Conservation (phyloP, 108 stramenopile species). For the Nitzschia palea region DNA sequence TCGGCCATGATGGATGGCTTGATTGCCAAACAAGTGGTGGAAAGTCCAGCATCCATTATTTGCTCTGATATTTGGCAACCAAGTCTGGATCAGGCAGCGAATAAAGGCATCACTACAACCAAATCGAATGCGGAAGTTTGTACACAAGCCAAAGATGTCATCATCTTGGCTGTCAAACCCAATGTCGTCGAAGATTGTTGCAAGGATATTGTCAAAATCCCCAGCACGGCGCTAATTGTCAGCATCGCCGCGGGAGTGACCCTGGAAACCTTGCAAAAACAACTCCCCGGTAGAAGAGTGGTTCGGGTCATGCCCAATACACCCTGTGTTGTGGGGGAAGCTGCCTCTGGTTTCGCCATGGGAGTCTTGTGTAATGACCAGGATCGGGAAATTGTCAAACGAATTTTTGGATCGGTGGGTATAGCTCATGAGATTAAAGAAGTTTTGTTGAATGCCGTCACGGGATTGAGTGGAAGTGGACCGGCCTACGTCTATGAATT, state of each 20-base stretch:
- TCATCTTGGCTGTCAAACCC: slow-evolving; percentile 85
- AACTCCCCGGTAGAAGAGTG: slow-evolving; percentile 64
- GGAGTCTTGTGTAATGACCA: slow-evolving; percentile 65
- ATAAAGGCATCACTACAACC: slow-evolving; percentile 64
- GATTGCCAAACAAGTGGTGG: slow-evolving; percentile 47
- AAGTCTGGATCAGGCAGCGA: slow-evolving; percentile 45
- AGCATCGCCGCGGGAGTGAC: slow-evolving; percentile 91
- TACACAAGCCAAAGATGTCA: slow-evolving; percentile 49
- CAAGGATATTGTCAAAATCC: slow-evolving; percentile 47
- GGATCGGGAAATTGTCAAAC: slow-evolving; percentile 70
- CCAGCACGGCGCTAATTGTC: slow-evolving; percentile 58
- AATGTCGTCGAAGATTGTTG: slow-evolving; percentile 58
- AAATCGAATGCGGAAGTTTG: slow-evolving; percentile 63
- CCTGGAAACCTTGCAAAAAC: slow-evolving; percentile 58
- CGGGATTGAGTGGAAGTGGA: slow-evolving; percentile 92
- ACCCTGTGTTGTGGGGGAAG: slow-evolving; percentile 88
- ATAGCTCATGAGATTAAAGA: slow-evolving; percentile 80
- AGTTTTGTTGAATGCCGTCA: slow-evolving; percentile 83
- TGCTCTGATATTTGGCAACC: slow-evolving; percentile 70
- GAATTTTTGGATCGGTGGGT: slow-evolving; percentile 81
- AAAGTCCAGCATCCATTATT: slow-evolving; percentile 45
- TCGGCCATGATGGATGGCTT: slow-evolving; percentile 77
- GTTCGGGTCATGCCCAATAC: slow-evolving; percentile 97
- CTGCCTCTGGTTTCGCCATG: slow-evolving; percentile 78
- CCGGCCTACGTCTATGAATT: slow-evolving; percentile 95